Base-by-base conservation (phyloP, 176 grass and related monocot genomes). In the Elymus sibiricus region DNA sequence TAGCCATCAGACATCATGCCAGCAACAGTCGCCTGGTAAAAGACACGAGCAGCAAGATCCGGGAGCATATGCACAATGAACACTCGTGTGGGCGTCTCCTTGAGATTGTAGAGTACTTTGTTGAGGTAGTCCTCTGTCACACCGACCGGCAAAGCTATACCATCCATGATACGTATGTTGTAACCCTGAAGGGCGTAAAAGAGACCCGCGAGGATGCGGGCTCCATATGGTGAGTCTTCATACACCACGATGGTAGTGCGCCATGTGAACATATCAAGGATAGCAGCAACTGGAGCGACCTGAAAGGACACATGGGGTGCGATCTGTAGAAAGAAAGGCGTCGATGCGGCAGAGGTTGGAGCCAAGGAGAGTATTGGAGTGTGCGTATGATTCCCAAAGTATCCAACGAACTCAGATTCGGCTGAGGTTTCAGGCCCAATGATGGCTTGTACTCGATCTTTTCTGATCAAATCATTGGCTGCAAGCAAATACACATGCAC, bases 1-100 rank as follows among this genome's bases (percentile, higher is more conserved):
- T 89, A 94, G 12, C 87, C 92, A 28, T 86, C 78, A 15, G 79
- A 82, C 87, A 94, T 91, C 86, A 89, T 84, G 32, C 76, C 70
- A 11, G 78, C 83, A 3, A 28, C 6, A 38, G n/a, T 59, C 12
- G 83, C 92, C 26, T 70, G 34, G 7, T 7, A 44, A 49, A 94
- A 91, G 22, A 94, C 24, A 0, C 77, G 80, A 26, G 63, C 40
- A 37, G 78, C 88, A 27, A 93, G 84, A 58, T 24, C 1, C 24
- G 86, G 51, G 11, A 40, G 49, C 74, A 88, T 87, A 66, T 93
- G 88, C 27, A 95, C 83, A 61, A 93, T 38, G 60, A 95, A 91
- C 34, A 93, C 88, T 4, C 83, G 80, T 9, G 86, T 95, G 42
- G 79, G 59, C 56, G 73, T 73, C 19, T 67, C 64, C 88, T 65